These are phyloP conservation scores for Aspergillus thermomutatus DNA, from an alignment of 2,329 filamentous ascomycete genomes.

Conservation along the genomic window DNA sequence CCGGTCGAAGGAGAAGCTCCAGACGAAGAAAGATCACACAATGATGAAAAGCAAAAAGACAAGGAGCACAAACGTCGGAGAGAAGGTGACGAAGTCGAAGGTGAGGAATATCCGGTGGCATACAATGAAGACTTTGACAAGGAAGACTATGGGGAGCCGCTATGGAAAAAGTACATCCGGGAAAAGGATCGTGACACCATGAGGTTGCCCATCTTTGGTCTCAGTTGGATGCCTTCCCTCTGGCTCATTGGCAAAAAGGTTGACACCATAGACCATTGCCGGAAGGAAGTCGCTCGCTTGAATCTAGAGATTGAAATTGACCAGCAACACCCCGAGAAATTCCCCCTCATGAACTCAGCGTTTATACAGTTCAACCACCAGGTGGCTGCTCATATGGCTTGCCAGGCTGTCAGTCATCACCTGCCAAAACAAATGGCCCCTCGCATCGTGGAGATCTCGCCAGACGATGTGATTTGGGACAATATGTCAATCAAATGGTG, in stretches of 20 bases:
- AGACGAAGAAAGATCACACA: neutral
- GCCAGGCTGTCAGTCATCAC: slow-evolving; percentile 86
- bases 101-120: slow-evolving; percentile 57
- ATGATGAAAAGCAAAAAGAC: slow-evolving; percentile 7
- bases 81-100: slow-evolving; percentile 24
- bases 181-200: slow-evolving; percentile 82
- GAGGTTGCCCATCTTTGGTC: slow-evolving; percentile 62
- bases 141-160: slow-evolving; percentile 60
- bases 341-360: slow-evolving; percentile 89
- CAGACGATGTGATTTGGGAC: slow-evolving; percentile 90
- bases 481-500: slow-evolving; percentile 97
- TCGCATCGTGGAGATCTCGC: slow-evolving; percentile 87
- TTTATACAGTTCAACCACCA: slow-evolving; percentile 99
- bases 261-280: slow-evolving; percentile 89
- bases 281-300: slow-evolving; percentile 77
- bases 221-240: slow-evolving; percentile 71
- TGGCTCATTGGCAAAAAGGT: slow-evolving; percentile 83
- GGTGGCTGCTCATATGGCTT: slow-evolving; percentile 96
- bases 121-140: slow-evolving; percentile 62
- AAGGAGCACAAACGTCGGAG: slow-evolving; percentile 14
- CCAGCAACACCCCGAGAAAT: slow-evolving; percentile 79
- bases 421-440: slow-evolving; percentile 91
- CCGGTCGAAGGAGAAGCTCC: slow-evolving; percentile 13
- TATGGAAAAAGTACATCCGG: slow-evolving; percentile 81
- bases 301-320: slow-evolving; percentile 92